Percentiles rank a stretch among this genome's conserved stretches.
These are phyloP conservation scores for Echria macrotheca DNA, from an alignment of 495 filamentous ascomycete genomes.

Conservation along the genomic window DNA sequence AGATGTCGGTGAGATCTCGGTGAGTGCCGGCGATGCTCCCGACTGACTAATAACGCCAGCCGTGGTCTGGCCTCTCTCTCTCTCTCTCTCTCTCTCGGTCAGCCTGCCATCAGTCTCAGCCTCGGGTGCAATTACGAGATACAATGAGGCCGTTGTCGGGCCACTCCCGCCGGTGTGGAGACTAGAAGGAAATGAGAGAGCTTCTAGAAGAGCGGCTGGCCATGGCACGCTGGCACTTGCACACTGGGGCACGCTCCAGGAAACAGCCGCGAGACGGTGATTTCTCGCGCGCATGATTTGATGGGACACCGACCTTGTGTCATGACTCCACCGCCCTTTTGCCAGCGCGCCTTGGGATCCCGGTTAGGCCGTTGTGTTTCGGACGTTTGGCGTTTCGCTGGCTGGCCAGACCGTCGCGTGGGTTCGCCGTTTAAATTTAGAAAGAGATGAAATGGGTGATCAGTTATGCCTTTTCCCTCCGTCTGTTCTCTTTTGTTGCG, in stretches of 20 bases:
- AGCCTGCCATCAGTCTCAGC: too few species aligned
- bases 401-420: not conserved
- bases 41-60: too few species aligned
- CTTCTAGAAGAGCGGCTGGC: slow-evolving; percentile 11
- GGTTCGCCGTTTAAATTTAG: slow-evolving; percentile 4
- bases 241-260: too few species aligned
- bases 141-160: too few species aligned
- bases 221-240: too few species aligned
- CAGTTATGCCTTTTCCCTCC: not conserved
- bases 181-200: slow-evolving; percentile 10
- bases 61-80: not conserved
- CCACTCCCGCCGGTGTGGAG: slow-evolving; percentile 5
- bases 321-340: not conserved
- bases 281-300: slow-evolving; percentile 2
- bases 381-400: slow-evolving; percentile 10
- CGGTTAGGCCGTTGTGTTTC: slow-evolving; percentile 4
- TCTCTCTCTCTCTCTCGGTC: not conserved
- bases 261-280: not conserved
- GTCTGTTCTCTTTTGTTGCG: not conserved
- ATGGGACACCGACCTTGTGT: slow-evolving; percentile 3
- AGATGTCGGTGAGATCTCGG: too few species aligned
- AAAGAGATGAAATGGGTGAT: not conserved
- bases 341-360: not conserved
- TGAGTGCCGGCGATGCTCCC: too few species aligned
- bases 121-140: too few species aligned